Percentiles rank a stretch among this genome's conserved stretches.
These are phyloP conservation scores for Ophiorrhiza pumila DNA, from an alignment of 257 asterid species.

Conservation along the genomic window DNA sequence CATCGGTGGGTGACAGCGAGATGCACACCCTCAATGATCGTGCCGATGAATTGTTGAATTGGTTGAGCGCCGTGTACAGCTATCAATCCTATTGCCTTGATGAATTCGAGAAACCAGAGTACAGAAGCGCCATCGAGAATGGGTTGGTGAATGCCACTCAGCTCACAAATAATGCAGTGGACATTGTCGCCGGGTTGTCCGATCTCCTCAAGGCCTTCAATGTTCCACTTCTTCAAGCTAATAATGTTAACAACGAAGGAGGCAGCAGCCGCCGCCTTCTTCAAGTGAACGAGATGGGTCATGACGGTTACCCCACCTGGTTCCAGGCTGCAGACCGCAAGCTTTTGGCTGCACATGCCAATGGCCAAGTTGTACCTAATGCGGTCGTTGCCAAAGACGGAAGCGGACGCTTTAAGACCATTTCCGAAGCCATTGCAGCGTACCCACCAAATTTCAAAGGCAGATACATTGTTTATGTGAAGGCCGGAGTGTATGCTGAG, in stretches of 20 bases:
- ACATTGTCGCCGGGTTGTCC: conserved; percentile 41
- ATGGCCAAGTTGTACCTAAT: conserved; percentile 25
- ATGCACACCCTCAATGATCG: conserved; percentile 31
- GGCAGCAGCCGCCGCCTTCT: conserved; percentile 26
- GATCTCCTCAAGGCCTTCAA: conserved; percentile 40
- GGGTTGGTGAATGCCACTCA: conserved; percentile 47
- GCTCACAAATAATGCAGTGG: conserved; percentile 60
- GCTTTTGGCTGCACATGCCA: conserved; percentile 30
- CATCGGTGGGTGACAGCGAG: conserved; percentile 32
- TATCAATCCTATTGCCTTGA: conserved; percentile 51
- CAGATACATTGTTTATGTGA: conserved; percentile 55
- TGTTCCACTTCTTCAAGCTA: neutral
- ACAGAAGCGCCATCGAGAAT: conserved; percentile 34
- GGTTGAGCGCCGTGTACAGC: conserved; percentile 44
- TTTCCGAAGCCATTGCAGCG: conserved; percentile 41
- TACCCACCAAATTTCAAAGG: conserved; percentile 49
- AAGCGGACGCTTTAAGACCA: conserved; percentile 50
- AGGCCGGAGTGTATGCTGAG: conserved; percentile 64
- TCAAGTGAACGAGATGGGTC: conserved; percentile 15
- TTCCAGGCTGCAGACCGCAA: conserved; percentile 47
- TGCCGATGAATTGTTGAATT: conserved; percentile 43
- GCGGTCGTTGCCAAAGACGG: conserved; percentile 69
- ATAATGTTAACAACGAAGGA: neutral
- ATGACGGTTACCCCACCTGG: conserved; percentile 54
- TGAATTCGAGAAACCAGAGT: conserved; percentile 35